Evolutionary conservation across 2,329 filamentous ascomycete species (phyloP), one percentile per base, ranked within the genome.

Genomic region (Anthostomella pinea): DNA sequence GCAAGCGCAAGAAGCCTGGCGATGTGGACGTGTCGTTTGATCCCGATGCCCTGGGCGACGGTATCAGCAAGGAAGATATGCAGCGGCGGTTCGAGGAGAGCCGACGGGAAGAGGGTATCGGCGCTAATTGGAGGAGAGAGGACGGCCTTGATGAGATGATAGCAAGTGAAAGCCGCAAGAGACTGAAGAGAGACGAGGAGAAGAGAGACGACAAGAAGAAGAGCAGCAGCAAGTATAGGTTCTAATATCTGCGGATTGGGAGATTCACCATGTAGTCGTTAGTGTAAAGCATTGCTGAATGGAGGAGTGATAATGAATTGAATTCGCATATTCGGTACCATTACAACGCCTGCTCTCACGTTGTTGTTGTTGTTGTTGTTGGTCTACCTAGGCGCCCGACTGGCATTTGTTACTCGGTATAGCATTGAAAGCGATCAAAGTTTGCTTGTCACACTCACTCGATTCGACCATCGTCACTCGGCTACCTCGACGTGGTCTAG

Each of bases 91-190:
- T 94, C 56, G 90, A 97, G 40, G 80, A 69, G 72, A 84, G 70
- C 59, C 78, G 64, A 56, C 72, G 69, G 40, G 75, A 83, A 47
- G 84, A 85, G 58, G 80, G 81, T 13, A 62, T 76, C 16, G 81
- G 83, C 22, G 78, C 80, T 15, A 76, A 81, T 53, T 88, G 83
- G 78, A 77, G 80, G 39, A 72, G 75, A 64, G 87, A 95, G 60
- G 91, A 97, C 52, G 91, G 96, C 58, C 66, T 98, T 38, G 91
- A 83, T 54, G 87, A 95, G 56, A 94, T 98, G 87, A 96, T 98
- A 68, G 88, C 88, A 9, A 83, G 87, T 55, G 93, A 97, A 68
- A 88, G 83, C 57, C 77, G 88, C 48, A 97, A 97, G 75, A 78
- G 89, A 59, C 77, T 90, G 60, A 94, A 90, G 75, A 79, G 85